These are phyloP conservation scores for Xylariaceae sp. DNA, from an alignment of 2,329 filamentous ascomycete genomes.

Conservation along the genomic window DNA sequence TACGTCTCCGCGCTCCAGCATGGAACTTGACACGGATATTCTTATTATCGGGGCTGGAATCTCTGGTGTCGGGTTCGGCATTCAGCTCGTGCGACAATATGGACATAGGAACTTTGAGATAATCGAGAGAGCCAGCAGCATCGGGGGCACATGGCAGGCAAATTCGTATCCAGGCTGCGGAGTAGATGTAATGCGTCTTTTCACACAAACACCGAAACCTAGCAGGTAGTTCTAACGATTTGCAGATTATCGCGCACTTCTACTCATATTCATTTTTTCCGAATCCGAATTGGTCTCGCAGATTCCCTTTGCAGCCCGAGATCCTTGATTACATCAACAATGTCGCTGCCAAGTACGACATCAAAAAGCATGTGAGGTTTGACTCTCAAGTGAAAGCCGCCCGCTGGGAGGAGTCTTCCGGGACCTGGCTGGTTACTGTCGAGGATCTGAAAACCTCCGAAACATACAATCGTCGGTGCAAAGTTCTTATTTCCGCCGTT, in stretches of 20 bases:
- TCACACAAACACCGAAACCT: background rate
- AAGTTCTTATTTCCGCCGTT: slow-evolving; percentile 14
- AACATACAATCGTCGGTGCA: slow-evolving; percentile 11
- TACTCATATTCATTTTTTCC: slow-evolving; percentile 13
- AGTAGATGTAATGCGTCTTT: slow-evolving; percentile 10
- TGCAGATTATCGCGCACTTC: slow-evolving; percentile 7
- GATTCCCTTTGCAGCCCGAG: slow-evolving; percentile 16
- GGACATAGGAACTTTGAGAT: slow-evolving; percentile 14
- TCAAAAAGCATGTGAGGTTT: slow-evolving; percentile 8
- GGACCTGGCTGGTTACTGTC: slow-evolving; percentile 13
- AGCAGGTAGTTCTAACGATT: background rate
- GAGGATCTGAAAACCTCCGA: slow-evolving; percentile 9
- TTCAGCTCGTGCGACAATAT: slow-evolving; percentile 12
- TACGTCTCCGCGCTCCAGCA: background rate
- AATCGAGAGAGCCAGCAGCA: slow-evolving; percentile 7
- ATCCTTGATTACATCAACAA: slow-evolving; percentile 11
- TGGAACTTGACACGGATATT: slow-evolving; percentile 17
- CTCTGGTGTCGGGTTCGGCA: slow-evolving; percentile 14
- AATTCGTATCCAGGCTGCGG: slow-evolving; percentile 18
- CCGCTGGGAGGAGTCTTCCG: slow-evolving; percentile 11
- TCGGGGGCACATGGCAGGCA: slow-evolving; percentile 14
- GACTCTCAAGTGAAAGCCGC: slow-evolving; percentile 7
- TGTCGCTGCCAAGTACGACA: slow-evolving; percentile 9
- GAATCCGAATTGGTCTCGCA: slow-evolving; percentile 15
- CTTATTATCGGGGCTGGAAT: slow-evolving; percentile 18